phyloP scores from a whole-genome alignment of 352 stramenopile genomes.

The Plasmopara halstedii region DNA sequence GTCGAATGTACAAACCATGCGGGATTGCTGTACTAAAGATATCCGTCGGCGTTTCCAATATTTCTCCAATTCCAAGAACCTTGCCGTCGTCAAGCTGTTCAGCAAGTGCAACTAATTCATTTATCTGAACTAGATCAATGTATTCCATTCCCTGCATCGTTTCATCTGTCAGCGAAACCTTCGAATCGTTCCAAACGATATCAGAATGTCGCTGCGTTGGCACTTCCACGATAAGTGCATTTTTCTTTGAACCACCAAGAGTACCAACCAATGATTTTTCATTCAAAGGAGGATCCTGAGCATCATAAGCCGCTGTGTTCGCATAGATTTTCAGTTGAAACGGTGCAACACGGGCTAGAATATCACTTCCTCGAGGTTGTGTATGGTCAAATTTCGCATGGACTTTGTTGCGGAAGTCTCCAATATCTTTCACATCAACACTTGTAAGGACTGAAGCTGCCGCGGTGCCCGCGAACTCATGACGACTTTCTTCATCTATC shows the following conservation, averaged over 20 bases:
- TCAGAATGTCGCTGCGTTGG: no score
- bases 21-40: no score
- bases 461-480: neutral
- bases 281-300: neutral
- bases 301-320: slow-evolving; percentile 1
- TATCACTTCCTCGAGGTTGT: neutral
- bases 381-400: neutral
- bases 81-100: neutral
- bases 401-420: slow-evolving; percentile 1
- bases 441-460: slow-evolving; percentile 1
- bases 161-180: neutral
- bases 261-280: neutral
- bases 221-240: no score
- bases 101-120: neutral
- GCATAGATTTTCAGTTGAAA: slow-evolving; percentile 1
- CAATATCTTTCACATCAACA: slow-evolving; percentile 2
- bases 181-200: neutral
- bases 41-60: slow-evolving; percentile 3
- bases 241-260: neutral
- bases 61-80: neutral
- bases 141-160: no score
- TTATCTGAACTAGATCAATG: neutral
- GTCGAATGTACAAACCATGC: no score
- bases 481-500: neutral
- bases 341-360: neutral